Evolutionary conservation across 768 basidiomycete species (phyloP).

Genomic region (Dacryopinax spathularia): DNA sequence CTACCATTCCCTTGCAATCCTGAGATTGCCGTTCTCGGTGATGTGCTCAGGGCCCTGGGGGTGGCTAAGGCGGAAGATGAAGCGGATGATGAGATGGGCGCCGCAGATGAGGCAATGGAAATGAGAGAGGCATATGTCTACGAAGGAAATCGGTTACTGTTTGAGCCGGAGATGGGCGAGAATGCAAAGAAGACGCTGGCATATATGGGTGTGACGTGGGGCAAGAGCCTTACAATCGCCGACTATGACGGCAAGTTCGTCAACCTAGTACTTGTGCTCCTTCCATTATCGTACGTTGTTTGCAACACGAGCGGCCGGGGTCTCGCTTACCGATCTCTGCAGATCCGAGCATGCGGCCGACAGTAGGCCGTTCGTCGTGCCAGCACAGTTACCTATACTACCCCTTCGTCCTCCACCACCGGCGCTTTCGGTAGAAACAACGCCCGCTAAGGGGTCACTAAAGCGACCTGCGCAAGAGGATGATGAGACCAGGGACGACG

Average conservation of each 20-base stretch:
- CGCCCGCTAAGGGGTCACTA: slow-evolving; percentile 29
- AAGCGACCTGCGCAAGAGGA: slow-evolving; percentile 41
- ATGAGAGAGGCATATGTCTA: slow-evolving; percentile 61
- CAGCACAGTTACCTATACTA: slow-evolving; percentile 47
- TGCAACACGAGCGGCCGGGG: neutral
- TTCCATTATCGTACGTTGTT: slow-evolving; percentile 51
- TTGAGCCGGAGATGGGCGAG: slow-evolving; percentile 89
- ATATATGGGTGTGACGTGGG: slow-evolving; percentile 61
- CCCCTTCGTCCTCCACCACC: slow-evolving; percentile 30
- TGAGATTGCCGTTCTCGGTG: slow-evolving; percentile 48
- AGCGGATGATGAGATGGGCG: slow-evolving; percentile 23
- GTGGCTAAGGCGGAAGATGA: slow-evolving; percentile 23
- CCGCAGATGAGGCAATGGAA: slow-evolving; percentile 24
- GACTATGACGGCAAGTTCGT: slow-evolving; percentile 73
- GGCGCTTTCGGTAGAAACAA: slow-evolving; percentile 29
- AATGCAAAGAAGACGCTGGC: slow-evolving; percentile 68
- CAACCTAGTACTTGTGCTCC: slow-evolving; percentile 57
- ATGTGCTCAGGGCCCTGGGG: slow-evolving; percentile 55
- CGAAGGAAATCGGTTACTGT: slow-evolving; percentile 73
- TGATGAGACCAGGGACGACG: slow-evolving; percentile 39
- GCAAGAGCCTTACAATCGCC: slow-evolving; percentile 76
- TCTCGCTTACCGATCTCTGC: slow-evolving; percentile 6
- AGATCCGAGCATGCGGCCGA: slow-evolving; percentile 46
- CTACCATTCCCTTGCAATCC: slow-evolving; percentile 60
- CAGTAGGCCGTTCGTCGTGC: slow-evolving; percentile 45